Percentiles rank a stretch among this genome's conserved stretches.
Conservation (phyloP, 176 grass and related monocot species). For the Musa troglodytarum region DNA sequence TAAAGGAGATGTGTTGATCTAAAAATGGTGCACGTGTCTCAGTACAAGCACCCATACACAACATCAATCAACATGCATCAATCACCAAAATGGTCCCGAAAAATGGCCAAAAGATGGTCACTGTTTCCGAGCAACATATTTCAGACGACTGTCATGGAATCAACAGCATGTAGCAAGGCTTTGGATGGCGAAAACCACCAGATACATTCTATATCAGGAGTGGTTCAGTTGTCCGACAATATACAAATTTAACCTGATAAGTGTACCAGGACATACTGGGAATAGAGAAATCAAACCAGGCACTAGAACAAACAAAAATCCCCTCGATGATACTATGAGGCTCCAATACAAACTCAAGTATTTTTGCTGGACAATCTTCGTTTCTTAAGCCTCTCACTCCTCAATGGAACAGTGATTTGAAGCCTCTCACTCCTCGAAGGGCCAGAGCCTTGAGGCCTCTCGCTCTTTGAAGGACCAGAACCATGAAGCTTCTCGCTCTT, state of each 20-base stretch:
- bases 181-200: not conserved
- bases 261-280: too few species aligned
- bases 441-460: not conserved
- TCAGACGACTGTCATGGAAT: too few species aligned
- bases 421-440: not conserved
- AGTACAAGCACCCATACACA: too few species aligned
- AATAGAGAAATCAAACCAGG: not conserved
- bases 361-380: not conserved
- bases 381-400: conserved; percentile 3
- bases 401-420: not conserved
- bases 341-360: too few species aligned
- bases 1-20: too few species aligned
- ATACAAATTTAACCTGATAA: not conserved
- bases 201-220: not conserved
- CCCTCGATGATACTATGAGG: too few species aligned
- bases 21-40: too few species aligned
- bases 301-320: not conserved
- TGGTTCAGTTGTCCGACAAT: not conserved
- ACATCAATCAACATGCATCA: too few species aligned
- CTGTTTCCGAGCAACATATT: too few species aligned
- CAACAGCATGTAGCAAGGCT: too few species aligned
- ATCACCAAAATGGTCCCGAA: too few species aligned
- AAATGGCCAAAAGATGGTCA: too few species aligned
- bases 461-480: not conserved
- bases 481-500: not conserved